These are phyloP conservation scores for Blastobotrys illinoisensis DNA, from an alignment of 1,139 yeast genomes.

Conservation along the genomic window DNA sequence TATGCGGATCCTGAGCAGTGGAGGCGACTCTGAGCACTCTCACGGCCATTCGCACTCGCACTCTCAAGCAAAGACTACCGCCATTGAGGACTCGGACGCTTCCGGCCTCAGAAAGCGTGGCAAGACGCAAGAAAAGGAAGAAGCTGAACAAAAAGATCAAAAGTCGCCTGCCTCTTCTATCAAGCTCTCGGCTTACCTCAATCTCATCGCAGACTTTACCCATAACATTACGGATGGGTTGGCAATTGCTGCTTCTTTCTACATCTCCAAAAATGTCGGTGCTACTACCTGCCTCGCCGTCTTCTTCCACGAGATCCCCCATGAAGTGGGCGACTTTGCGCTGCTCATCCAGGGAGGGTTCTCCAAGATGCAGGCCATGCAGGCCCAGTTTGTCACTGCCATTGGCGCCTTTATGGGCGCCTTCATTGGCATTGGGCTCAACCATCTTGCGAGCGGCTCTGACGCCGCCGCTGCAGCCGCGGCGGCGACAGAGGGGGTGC, in stretches of 20 bases:
- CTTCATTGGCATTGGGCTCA: slow-evolving; percentile 50
- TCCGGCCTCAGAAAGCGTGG: slow-evolving; percentile 17
- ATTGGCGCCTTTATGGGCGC: slow-evolving; percentile 62
- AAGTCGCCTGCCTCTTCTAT: slow-evolving; percentile 22
- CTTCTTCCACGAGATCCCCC: slow-evolving; percentile 68
- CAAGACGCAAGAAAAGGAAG: slow-evolving; percentile 24
- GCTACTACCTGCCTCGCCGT: slow-evolving; percentile 61
- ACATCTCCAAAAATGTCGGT: slow-evolving; percentile 51
- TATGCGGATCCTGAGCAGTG: slow-evolving; percentile 44
- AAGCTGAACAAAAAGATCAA: slow-evolving; percentile 26
- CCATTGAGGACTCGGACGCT: slow-evolving; percentile 6
- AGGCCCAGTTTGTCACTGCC: slow-evolving; percentile 58
- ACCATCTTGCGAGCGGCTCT: slow-evolving; percentile 29
- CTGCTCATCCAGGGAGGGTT: slow-evolving; percentile 59
- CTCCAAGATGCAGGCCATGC: slow-evolving; percentile 54
- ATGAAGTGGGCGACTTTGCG: slow-evolving; percentile 70
- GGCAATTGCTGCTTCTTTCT: slow-evolving; percentile 62
- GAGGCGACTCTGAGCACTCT: slow-evolving; percentile 27
- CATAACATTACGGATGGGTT: slow-evolving; percentile 70
- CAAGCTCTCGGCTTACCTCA: slow-evolving; percentile 51
- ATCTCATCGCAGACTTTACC: slow-evolving; percentile 57
- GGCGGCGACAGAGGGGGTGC: slow-evolving; percentile 8
- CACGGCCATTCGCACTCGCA: slow-evolving; percentile 41
- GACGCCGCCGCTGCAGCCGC: slow-evolving; percentile 7
- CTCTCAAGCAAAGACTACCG: slow-evolving; percentile 26